Conservation (phyloP, 768 basidiomycete species). For the Coprinopsis sp. region DNA sequence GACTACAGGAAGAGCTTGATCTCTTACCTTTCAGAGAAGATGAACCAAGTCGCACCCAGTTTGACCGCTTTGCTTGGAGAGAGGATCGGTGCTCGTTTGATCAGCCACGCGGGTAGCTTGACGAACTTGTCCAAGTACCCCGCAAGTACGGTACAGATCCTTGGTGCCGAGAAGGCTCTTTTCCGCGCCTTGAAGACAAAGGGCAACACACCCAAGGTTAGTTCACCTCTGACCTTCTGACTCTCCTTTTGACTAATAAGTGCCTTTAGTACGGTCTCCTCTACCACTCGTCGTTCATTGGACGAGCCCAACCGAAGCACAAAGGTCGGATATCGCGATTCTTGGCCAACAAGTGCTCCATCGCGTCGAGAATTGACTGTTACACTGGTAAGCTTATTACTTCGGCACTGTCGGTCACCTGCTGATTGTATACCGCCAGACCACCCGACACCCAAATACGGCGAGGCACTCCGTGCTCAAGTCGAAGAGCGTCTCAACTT, state of each 20-base stretch:
- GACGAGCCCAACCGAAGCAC: conserved; percentile 88
- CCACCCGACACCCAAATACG: conserved; percentile 86
- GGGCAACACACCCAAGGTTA: conserved; percentile 94
- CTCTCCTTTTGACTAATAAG: neutral
- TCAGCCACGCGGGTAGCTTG: conserved; percentile 94
- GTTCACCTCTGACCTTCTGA: conserved; percentile 9
- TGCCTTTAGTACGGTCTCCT: conserved; percentile 83
- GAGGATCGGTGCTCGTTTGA: conserved; percentile 86
- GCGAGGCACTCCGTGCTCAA: conserved; percentile 88
- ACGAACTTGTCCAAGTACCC: conserved; percentile 98
- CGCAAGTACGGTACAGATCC: conserved; percentile 95
- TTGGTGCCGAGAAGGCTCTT: conserved; percentile 96
- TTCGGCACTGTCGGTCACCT: conserved; percentile 1
- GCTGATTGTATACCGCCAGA: conserved; percentile 40
- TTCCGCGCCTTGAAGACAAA: conserved; percentile 98
- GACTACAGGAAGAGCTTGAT: conserved; percentile 92
- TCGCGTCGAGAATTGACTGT: conserved; percentile 95
- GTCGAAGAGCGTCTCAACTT: conserved; percentile 94
- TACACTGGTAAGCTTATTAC: conserved; percentile 58
- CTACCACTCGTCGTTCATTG: conserved; percentile 96
- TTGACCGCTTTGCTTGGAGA: conserved; percentile 88
- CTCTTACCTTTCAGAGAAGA: conserved; percentile 89
- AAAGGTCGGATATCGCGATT: conserved; percentile 99
- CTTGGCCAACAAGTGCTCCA: conserved; percentile 97
- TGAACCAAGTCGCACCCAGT: conserved; percentile 95